Evolutionary conservation across 176 grass and related monocot genomes (phyloP), one percentile per base, ranked within the genome.

Genomic region (Zea mays): DNA sequence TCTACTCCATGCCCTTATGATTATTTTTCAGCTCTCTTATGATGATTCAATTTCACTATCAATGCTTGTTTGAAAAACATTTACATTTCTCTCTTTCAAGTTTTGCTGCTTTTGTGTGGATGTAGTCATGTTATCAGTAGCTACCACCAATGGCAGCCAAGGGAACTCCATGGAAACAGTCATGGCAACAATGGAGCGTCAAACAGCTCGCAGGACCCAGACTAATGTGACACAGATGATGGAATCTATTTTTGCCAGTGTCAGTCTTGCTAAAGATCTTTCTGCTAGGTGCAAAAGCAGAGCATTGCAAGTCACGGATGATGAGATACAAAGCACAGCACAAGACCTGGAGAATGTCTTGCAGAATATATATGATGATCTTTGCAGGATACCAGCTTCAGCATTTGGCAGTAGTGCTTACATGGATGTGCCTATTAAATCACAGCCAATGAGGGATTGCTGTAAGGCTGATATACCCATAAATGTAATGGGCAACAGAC

Each of bases 181-280:
- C 42, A 85, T 43, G 56, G 82, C 72, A 63, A 78, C 87, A 80
- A 85, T 79, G 27, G 87, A 92, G 69, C 71, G 82, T 43, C 85
- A 92, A 79, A 84, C 70, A 50, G 79, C 79, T 72, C 79, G 75
- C 40, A 94, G 86, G 69, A 46, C 73, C 16, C 77, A 74, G 35
- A 51, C 57, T 47, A 81, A 67, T 55, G 43, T 80, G 40, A 40
- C 72, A 57, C 60, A 90, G 52, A 90, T 92, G 49, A 73, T 87
- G 37, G 68, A 88, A 43, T 90, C 82, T 75, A 50, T 92, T 57
- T 84, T 79, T 51, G 13, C 58, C 45, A 90, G 81, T 68, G 80
- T 94, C 67, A 83, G 88, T 39, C 71, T 86, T 42, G 94, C 91
- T 65, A 97, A 94, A 73, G 89, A 94, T 51, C 73, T 92, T 51